Percentiles rank a stretch among this genome's conserved stretches.
These are phyloP conservation scores for Vaccinium darrowii DNA, from an alignment of 148 eudicot species.

Conservation along the genomic window DNA sequence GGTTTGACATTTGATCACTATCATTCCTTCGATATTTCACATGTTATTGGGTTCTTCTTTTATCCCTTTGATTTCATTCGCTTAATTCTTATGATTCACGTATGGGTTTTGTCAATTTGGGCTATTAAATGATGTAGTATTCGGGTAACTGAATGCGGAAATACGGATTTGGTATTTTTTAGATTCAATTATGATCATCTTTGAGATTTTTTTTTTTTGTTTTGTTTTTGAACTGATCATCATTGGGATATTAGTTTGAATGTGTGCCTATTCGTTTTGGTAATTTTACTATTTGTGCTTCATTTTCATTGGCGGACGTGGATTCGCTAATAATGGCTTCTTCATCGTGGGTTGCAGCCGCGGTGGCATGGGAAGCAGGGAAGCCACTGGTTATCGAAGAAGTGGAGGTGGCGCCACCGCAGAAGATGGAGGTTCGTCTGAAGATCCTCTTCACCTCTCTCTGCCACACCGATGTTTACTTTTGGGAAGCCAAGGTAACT, in stretches of 20 bases:
- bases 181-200: neutral
- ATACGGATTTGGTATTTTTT: neutral
- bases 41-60: neutral
- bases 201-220: no score
- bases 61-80: neutral
- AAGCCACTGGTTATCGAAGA: conserved; percentile 51
- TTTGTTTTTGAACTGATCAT: no score
- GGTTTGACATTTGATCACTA: neutral
- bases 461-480: conserved; percentile 39
- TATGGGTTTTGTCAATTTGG: neutral
- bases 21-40: neutral
- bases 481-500: conserved; percentile 42
- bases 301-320: neutral
- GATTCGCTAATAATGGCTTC: neutral
- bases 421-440: conserved; percentile 21
- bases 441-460: conserved; percentile 41
- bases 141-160: neutral
- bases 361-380: conserved; percentile 48
- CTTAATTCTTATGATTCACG: neutral
- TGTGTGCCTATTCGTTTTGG: no score
- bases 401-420: conserved; percentile 33
- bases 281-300: neutral
- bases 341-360: conserved; percentile 30
- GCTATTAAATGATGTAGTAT: neutral
- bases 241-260: no score